Conservation (phyloP, 2,329 filamentous ascomycete genomes). For the Alternaria gaisen region DNA sequence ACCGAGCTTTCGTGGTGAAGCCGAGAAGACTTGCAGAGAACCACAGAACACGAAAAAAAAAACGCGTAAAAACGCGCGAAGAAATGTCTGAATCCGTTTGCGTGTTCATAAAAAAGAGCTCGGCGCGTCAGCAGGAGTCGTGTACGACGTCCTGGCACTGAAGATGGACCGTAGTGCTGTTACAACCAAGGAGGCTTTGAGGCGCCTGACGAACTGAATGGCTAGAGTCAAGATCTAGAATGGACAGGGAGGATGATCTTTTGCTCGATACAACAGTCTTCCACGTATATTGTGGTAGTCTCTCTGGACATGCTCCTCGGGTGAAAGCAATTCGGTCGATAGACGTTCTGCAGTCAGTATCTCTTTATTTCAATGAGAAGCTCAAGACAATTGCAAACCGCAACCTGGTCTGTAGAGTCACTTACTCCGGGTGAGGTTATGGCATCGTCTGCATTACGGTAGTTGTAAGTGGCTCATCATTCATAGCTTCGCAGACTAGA, state of each 20-base stretch:
- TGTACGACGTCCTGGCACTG: not conserved
- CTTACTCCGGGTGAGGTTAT: too few relatives aligned
- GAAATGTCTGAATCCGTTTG: not conserved
- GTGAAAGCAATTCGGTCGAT: not conserved
- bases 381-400: too few relatives aligned
- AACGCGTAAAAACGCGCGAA: not conserved
- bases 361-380: too few relatives aligned
- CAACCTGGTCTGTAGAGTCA: too few relatives aligned
- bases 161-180: not conserved
- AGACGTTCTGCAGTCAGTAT: too few relatives aligned
- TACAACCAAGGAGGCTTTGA: not conserved
- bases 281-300: not conserved
- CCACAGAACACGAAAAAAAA: not conserved
- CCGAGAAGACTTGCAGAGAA: constrained; percentile 3
- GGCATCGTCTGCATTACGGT: too few relatives aligned
- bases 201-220: not conserved
- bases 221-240: not conserved
- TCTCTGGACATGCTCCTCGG: not conserved
- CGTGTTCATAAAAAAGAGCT: not conserved
- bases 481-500: not conserved
- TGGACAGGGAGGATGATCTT: not conserved
- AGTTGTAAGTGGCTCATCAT: not conserved
- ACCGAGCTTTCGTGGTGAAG: constrained; percentile 17
- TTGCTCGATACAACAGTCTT: not conserved
- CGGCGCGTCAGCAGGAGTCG: not conserved